Percentiles rank a stretch among this genome's conserved stretches.
phyloP scores from a whole-genome alignment of 768 basidiomycete species.

The Dacryopinax primogenitus region DNA sequence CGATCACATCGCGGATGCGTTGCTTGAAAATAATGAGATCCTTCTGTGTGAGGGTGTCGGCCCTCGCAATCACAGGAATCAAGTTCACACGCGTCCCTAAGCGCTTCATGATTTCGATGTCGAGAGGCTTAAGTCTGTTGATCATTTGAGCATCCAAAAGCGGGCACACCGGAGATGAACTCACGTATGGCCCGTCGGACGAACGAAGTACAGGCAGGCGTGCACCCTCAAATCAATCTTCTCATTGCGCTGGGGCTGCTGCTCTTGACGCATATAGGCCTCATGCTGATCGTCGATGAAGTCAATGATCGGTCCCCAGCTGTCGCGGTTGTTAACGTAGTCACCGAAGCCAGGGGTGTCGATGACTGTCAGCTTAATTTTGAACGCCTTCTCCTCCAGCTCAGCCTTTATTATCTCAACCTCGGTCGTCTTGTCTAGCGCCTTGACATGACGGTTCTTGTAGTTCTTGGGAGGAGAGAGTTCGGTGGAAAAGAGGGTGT shows the following conservation, averaged over 20 bases:
- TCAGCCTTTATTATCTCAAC: slow-evolving; percentile 99
- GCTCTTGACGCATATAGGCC: slow-evolving; percentile 94
- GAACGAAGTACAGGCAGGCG: slow-evolving; percentile 92
- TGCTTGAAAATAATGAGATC: slow-evolving; percentile 88
- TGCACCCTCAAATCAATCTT: slow-evolving; percentile 94
- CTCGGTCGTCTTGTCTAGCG: slow-evolving; percentile 96
- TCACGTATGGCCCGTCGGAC: slow-evolving; percentile 92
- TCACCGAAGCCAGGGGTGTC: slow-evolving; percentile 99
- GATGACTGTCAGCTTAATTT: slow-evolving; percentile 97
- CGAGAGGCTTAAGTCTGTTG: slow-evolving; percentile 79
- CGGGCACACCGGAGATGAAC: slow-evolving; percentile 25
- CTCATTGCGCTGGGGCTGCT: slow-evolving; percentile 88
- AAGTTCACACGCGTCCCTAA: slow-evolving; percentile 96
- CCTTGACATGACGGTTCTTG: slow-evolving; percentile 75
- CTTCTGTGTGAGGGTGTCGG: slow-evolving; percentile 90
- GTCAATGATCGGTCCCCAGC: slow-evolving; percentile 96
- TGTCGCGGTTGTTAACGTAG: slow-evolving; percentile 99
- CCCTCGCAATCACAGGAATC: slow-evolving; percentile 94
- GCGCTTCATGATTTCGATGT: slow-evolving; percentile 99
- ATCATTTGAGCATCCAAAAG: slow-evolving; percentile 14
- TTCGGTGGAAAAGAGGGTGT: slow-evolving; percentile 98
- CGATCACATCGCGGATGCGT: slow-evolving; percentile 77
- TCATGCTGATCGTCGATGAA: slow-evolving; percentile 96
- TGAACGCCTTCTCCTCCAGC: slow-evolving; percentile 97
- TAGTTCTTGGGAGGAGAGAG: slow-evolving; percentile 87